Evolutionary conservation across 108 stramenopile species (phyloP).

Genomic region (Asterionellopsis glacialis): DNA sequence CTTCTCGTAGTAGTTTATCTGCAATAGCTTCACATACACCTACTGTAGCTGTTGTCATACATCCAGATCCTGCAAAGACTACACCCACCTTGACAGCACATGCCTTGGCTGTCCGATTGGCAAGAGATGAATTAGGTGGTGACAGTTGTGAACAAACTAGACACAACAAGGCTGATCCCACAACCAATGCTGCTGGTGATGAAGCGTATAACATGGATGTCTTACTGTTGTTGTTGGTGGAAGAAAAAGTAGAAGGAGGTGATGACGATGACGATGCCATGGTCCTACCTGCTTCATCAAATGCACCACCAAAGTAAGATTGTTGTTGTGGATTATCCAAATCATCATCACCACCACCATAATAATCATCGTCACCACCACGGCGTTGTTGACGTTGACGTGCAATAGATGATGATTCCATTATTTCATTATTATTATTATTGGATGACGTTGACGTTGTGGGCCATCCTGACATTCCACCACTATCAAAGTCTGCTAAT

Average conservation of each 20-base stretch:
- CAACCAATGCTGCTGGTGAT: conserved; percentile 48
- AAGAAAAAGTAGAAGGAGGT: neutral
- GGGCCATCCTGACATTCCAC: conserved; percentile 48
- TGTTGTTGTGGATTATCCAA: too few relatives aligned
- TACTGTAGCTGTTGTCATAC: conserved; percentile 40
- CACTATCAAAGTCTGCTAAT: conserved; percentile 58
- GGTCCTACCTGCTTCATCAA: conserved; percentile 21
- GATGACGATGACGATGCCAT: neutral
- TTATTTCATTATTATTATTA: neutral
- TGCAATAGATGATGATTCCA: too few relatives aligned
- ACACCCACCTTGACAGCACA: conserved; percentile 63
- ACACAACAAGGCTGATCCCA: conserved; percentile 69
- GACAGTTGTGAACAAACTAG: conserved; percentile 58
- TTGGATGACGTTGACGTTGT: conserved; percentile 23
- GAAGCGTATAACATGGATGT: conserved; percentile 22
- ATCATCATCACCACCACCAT: too few relatives aligned
- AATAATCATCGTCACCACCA: too few relatives aligned
- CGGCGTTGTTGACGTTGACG: too few relatives aligned
- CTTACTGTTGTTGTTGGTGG: neutral
- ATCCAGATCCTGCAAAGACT: conserved; percentile 11
- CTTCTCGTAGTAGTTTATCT: conserved; percentile 56
- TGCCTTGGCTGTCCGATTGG: conserved; percentile 72
- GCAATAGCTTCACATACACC: conserved; percentile 62
- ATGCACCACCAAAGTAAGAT: neutral
- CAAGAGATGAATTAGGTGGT: conserved; percentile 62